A percentile compares a stretch with the other conserved stretches of the same genome.
Conservation (phyloP, 2,329 filamentous ascomycete genomes). For the Thyridium curvatum region DNA sequence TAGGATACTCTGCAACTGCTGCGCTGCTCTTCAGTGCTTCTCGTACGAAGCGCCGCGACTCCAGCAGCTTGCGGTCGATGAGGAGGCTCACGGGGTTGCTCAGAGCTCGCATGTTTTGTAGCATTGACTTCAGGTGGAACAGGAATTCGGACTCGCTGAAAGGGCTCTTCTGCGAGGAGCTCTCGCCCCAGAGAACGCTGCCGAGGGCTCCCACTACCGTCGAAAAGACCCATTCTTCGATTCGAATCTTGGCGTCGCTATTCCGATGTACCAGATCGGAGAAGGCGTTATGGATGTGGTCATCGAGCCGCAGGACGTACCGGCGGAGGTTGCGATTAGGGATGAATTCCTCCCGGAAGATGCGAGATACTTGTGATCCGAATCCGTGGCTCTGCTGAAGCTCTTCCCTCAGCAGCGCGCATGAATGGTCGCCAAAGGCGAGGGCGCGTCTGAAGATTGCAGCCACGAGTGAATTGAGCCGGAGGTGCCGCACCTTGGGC, state of each 20-base stretch:
- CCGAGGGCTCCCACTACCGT: conserved; percentile 5
- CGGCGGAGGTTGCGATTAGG: conserved; percentile 1
- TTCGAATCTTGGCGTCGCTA: not conserved
- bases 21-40: not conserved
- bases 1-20: not conserved
- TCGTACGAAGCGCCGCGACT: conserved; percentile 3
- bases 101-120: conserved; percentile 3
- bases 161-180: not conserved
- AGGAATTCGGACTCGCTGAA: conserved; percentile 1
- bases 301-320: conserved; percentile 5
- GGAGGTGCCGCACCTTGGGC: conserved; percentile 3
- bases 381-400: conserved; percentile 3
- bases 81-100: conserved; percentile 3
- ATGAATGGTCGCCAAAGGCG: conserved; percentile 5
- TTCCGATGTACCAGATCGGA: not conserved
- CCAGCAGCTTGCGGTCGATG: conserved; percentile 1
- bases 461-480: conserved; percentile 2
- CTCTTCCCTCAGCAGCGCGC: conserved; percentile 5
- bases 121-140: conserved; percentile 1
- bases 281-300: conserved; percentile 1
- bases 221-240: conserved; percentile 9
- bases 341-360: conserved; percentile 10
- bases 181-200: conserved; percentile 5
- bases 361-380: conserved; percentile 1
- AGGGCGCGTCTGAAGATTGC: conserved; percentile 5